Conservation (phyloP, 495 filamentous ascomycete species). For the Pyrenopolyporus hunteri region DNA sequence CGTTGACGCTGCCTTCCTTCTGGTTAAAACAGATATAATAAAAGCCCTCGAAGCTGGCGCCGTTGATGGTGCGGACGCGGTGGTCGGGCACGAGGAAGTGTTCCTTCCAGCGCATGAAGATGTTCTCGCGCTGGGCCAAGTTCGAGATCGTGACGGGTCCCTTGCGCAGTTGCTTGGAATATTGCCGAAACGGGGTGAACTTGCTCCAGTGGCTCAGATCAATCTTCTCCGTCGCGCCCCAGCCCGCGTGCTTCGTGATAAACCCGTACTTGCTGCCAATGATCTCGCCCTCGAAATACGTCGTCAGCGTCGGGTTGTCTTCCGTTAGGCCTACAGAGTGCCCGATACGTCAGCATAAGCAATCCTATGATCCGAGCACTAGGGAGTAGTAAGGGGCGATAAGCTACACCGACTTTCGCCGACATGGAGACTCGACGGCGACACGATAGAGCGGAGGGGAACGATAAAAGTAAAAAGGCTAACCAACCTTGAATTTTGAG, state of each 20-base stretch:
- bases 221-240: conserved; percentile 91
- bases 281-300: conserved; percentile 98
- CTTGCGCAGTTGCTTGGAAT: conserved; percentile 74
- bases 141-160: conserved; percentile 62
- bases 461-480: background rate
- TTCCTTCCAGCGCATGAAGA: conserved; percentile 99
- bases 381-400: background rate
- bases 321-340: conserved; percentile 77
- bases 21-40: conserved; percentile 99
- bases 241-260: conserved; percentile 83
- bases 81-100: conserved; percentile 98
- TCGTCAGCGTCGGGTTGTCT: conserved; percentile 94
- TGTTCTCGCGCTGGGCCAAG: conserved; percentile 81
- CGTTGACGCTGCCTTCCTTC: conserved; percentile 78
- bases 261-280: conserved; percentile 96
- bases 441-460: background rate
- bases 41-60: conserved; percentile 97
- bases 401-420: background rate
- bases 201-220: conserved; percentile 94
- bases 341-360: conserved; percentile 21
- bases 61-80: conserved; percentile 83
- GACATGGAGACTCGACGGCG: background rate
- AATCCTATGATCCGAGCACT: background rate
- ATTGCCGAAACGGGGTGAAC: conserved; percentile 83
- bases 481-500: conserved; percentile 90